phyloP scores from a whole-genome alignment of 768 basidiomycete species.

The Jaapia argillacea region DNA sequence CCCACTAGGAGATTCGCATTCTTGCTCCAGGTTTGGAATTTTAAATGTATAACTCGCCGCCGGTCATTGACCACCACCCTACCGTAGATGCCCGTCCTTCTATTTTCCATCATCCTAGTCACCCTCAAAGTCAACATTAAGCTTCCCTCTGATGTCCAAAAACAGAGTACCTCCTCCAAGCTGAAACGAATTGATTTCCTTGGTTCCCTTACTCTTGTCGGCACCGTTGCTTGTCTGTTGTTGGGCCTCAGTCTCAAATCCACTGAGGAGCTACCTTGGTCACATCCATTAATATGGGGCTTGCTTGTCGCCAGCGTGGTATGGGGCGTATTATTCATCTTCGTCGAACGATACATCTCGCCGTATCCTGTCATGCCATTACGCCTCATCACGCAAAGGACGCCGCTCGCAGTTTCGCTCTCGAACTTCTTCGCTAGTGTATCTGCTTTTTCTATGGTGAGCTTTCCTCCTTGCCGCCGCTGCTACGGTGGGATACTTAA shows the following conservation, averaged over 20 bases:
- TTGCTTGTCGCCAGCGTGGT: slow-evolving; percentile 49
- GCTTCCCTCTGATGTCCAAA: slow-evolving; percentile 57
- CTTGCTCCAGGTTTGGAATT: slow-evolving; percentile 57
- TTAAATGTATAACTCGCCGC: not conserved
- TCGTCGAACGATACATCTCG: slow-evolving; percentile 72
- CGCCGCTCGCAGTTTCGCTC: slow-evolving; percentile 72
- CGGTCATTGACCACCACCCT: slow-evolving; percentile 1
- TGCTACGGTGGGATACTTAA: not conserved
- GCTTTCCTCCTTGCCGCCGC: slow-evolving; percentile 7
- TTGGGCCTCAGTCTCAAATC: slow-evolving; percentile 71
- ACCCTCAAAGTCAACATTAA: slow-evolving; percentile 69
- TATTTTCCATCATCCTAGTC: slow-evolving; percentile 63
- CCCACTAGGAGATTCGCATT: slow-evolving; percentile 72
- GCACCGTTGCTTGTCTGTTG: slow-evolving; percentile 57
- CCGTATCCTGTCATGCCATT: slow-evolving; percentile 89
- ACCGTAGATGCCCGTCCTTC: slow-evolving; percentile 62
- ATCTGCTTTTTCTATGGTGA: slow-evolving; percentile 71
- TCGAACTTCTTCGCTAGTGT: slow-evolving; percentile 72
- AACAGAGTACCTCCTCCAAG: slow-evolving; percentile 49
- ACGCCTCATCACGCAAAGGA: slow-evolving; percentile 63
- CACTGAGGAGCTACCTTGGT: slow-evolving; percentile 71
- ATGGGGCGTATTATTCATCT: slow-evolving; percentile 50
- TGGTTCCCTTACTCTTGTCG: slow-evolving; percentile 74
- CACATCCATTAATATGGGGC: slow-evolving; percentile 59
- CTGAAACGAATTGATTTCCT: slow-evolving; percentile 75